phyloP scores from a whole-genome alignment of 2,329 filamentous ascomycete species.

The Dothistroma septosporum region DNA sequence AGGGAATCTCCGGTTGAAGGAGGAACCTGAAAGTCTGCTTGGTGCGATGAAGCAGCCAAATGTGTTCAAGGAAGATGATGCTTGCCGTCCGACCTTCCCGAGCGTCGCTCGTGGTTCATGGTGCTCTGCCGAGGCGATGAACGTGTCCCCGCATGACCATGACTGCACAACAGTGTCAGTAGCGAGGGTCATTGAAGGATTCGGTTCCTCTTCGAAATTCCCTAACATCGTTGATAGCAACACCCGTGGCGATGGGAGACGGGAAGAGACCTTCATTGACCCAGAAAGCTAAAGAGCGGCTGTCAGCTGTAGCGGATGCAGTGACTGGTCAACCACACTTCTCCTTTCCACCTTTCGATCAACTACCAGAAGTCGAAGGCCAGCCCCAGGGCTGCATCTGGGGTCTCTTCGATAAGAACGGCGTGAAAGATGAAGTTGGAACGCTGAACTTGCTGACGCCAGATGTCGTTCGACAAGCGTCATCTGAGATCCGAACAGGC shows the following conservation, averaged over 20 bases:
- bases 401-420: constrained; percentile 18
- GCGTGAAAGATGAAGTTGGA: constrained; percentile 46
- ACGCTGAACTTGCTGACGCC: constrained; percentile 54
- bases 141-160: not conserved
- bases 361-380: constrained; percentile 23
- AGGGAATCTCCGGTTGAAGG: too few species aligned
- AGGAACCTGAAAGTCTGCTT: too few species aligned
- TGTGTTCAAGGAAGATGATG: too few species aligned
- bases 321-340: constrained; percentile 17
- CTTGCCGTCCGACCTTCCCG: too few species aligned
- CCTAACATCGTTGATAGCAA: not conserved
- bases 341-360: constrained; percentile 25
- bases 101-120: not conserved
- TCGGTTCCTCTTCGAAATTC: too few species aligned
- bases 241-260: not conserved
- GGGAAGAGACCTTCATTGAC: not conserved
- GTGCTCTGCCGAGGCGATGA: not conserved
- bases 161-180: not conserved
- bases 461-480: constrained; percentile 41
- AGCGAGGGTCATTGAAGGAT: too few species aligned
- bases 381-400: constrained; percentile 23
- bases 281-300: constrained; percentile 19
- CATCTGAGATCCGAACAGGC: constrained; percentile 45
- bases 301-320: constrained; percentile 22
- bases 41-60: too few species aligned